Percentiles rank a stretch among this genome's conserved stretches.
Conservation (phyloP, 1,284 basidiomycete genomes). For the Cutaneotrichosporon sp. region DNA sequence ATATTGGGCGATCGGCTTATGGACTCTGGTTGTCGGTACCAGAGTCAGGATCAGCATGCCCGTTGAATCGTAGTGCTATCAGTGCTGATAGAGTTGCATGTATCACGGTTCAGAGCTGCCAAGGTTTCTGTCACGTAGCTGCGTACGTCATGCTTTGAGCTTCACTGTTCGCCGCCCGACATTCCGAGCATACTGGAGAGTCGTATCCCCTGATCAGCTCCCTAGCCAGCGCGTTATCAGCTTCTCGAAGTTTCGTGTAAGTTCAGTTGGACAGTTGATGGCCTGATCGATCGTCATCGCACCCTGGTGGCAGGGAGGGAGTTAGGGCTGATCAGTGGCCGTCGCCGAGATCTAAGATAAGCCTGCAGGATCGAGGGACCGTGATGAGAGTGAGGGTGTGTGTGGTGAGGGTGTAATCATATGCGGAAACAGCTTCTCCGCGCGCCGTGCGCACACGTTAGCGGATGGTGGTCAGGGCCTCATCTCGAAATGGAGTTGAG, state of each 20-base stretch:
- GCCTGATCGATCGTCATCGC: background rate
- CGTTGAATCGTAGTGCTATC: too few relatives aligned
- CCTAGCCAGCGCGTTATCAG: background rate
- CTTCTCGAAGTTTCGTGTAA: background rate
- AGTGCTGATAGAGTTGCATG: background rate
- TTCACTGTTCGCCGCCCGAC: background rate
- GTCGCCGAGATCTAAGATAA: background rate
- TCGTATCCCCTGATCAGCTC: background rate
- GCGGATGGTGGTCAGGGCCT: background rate
- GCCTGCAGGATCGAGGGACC: conserved; percentile 3
- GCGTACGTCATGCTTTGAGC: background rate
- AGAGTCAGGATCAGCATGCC: too few relatives aligned
- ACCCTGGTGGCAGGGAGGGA: conserved; percentile 1
- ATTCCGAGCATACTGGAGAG: background rate
- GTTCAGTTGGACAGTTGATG: background rate
- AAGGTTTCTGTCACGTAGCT: conserved; percentile 1
- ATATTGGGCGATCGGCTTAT: background rate
- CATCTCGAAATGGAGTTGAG: background rate
- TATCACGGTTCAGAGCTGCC: background rate
- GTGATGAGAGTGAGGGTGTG: background rate
- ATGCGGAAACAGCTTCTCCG: background rate
- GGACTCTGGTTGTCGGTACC: background rate
- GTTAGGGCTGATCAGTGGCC: background rate
- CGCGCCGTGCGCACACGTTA: background rate
- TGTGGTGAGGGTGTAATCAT: background rate